These are phyloP conservation scores for Gossypium turneri DNA, from an alignment of 345 rosid species.

Conservation along the genomic window DNA sequence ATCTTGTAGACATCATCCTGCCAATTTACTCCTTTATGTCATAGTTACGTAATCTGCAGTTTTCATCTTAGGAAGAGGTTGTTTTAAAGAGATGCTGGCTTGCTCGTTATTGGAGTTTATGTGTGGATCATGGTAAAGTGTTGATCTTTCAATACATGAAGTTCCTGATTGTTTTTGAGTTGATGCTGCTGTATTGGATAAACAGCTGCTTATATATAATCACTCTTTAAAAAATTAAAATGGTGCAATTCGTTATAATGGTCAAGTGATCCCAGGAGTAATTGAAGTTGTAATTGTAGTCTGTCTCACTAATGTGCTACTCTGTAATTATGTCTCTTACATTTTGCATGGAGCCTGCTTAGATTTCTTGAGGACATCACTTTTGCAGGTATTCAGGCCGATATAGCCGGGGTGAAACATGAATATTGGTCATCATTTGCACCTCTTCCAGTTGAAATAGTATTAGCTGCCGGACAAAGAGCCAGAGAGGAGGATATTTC, in stretches of 20 bases:
- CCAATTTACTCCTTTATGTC: constrained; percentile 22
- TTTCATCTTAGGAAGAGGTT: constrained; percentile 80
- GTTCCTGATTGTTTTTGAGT: constrained; percentile 9
- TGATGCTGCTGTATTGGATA: background rate
- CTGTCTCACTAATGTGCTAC: background rate
- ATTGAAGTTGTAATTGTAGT: background rate
- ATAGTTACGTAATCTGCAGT: constrained; percentile 39
- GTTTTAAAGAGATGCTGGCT: constrained; percentile 99
- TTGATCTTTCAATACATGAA: constrained; percentile 4
- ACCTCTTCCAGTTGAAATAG: constrained; percentile 73
- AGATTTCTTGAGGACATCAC: background rate
- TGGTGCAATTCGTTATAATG: background rate
- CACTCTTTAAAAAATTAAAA: background rate
- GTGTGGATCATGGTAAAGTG: constrained; percentile 62
- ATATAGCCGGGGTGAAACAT: constrained; percentile 62
- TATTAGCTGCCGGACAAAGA: constrained; percentile 68
- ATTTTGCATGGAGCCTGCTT: background rate
- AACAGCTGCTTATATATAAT: background rate
- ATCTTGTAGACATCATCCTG: constrained; percentile 2
- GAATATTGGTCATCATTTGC: constrained; percentile 93
- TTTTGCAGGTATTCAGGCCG: constrained; percentile 66
- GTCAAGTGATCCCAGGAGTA: background rate
- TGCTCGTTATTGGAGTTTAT: constrained; percentile 92
- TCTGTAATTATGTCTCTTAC: background rate
- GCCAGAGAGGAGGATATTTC: constrained; percentile 42